Evolutionary conservation across 805 yeast genomes (phyloP), one percentile per base, ranked within the genome.

Genomic region (Metschnikowia anglica): DNA sequence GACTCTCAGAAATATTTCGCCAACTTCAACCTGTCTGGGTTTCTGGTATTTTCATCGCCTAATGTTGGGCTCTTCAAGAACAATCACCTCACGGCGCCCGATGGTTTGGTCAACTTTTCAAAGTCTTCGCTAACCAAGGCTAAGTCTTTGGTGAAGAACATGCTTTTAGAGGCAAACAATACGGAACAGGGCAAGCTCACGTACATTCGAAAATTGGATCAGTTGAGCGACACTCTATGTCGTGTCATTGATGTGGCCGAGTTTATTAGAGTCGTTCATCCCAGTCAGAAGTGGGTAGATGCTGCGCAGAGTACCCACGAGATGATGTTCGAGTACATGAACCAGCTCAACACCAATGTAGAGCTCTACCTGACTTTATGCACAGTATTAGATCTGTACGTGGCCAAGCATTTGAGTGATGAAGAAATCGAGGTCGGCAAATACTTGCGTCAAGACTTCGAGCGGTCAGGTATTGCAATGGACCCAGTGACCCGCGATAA

Each of bases 211-310:
- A 79, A 81, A 39, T 68, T 93, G 49, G 99, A 93, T 59, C 79
- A 88, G 51, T 66, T 93, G 29, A 85, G 96, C 56, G 98, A 93
- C 59, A 77, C 85, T 21, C 65, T 93, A 23, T 93, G 99, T 60
- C 78, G 96, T 43, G 97, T 88, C 5, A 90, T 93, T 30, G 99
- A 93, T 63, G 75, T 91, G 37, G 91, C 96, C 27, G 98, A 90
- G 54, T 91, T 91, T 65, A 80, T 93, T 21, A 70, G 98, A 35
- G 89, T 88, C 18, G 81, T 84, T 1, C 98, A 91, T 59, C 97
- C 98, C 1, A 77, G 82, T 49, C 69, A 69, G 37, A 63, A 69
- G 13, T 88, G 87, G 74, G 73, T 85, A 9, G 73, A 72, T 29
- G 90, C 89, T 1, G 96, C 99, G 1, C 96, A 91, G 57, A 74